These are phyloP conservation scores for Huntiella bhutanensis DNA, from an alignment of 2,329 filamentous ascomycete genomes.

Conservation along the genomic window DNA sequence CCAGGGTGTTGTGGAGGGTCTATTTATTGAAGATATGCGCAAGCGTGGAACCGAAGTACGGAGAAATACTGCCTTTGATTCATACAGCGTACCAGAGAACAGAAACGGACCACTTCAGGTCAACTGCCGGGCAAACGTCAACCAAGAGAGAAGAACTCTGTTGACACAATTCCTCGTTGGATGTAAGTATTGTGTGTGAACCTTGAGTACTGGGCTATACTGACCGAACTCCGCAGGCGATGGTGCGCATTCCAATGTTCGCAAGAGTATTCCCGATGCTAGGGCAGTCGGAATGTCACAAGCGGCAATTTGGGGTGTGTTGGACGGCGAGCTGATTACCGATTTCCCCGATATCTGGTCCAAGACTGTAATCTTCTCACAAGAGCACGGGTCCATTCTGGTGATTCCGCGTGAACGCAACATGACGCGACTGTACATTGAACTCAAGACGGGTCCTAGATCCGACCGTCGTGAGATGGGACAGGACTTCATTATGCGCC, in stretches of 20 bases:
- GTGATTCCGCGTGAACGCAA: constrained; percentile 56
- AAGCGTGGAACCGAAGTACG: constrained; percentile 43
- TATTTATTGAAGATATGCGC: constrained; percentile 50
- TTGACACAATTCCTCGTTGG: constrained; percentile 47
- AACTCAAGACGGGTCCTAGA: constrained; percentile 29
- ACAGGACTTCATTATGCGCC: constrained; percentile 52
- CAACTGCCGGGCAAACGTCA: constrained; percentile 33
- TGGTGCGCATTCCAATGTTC: constrained; percentile 52
- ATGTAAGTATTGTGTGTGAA: constrained; percentile 25
- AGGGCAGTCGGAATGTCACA: constrained; percentile 37
- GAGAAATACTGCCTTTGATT: constrained; percentile 44
- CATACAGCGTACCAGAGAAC: constrained; percentile 29
- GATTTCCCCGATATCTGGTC: constrained; percentile 61
- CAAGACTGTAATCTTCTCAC: constrained; percentile 50
- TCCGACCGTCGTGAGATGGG: constrained; percentile 25
- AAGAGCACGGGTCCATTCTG: constrained; percentile 49
- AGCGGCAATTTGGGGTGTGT: constrained; percentile 45
- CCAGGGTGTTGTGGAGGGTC: constrained; percentile 56
- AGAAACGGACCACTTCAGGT: constrained; percentile 27
- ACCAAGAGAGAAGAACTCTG: constrained; percentile 30
- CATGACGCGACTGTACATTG: constrained; percentile 45
- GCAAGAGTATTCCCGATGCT: constrained; percentile 39
- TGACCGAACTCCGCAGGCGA: constrained; percentile 29
- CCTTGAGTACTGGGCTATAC: background rate
- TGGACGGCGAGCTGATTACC: constrained; percentile 52